Evolutionary conservation across 2,329 filamentous ascomycete species (phyloP).

Genomic region (Colletotrichum cuscutae): DNA sequence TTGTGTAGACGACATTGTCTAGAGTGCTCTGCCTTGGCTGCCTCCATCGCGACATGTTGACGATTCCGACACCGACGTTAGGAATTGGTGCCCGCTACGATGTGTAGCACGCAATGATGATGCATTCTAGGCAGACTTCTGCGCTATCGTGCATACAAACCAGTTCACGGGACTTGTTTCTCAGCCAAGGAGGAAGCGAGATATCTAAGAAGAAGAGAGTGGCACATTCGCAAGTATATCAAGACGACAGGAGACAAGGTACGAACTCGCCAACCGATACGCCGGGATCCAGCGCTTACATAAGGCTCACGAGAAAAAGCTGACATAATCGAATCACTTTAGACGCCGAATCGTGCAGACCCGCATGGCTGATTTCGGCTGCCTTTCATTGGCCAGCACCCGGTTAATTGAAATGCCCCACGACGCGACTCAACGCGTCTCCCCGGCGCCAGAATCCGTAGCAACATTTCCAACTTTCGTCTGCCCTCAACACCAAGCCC

Average conservation of each 20-base stretch:
- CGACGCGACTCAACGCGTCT: conserved; percentile 31
- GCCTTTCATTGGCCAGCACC: conserved; percentile 6
- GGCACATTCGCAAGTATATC: too few species aligned
- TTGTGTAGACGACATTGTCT: neutral
- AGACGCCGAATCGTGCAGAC: neutral
- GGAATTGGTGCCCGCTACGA: neutral
- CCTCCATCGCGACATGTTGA: neutral
- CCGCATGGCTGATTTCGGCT: neutral
- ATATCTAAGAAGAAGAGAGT: too few species aligned
- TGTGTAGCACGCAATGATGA: neutral
- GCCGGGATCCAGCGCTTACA: neutral
- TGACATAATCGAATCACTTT: neutral
- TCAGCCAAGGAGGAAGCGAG: neutral
- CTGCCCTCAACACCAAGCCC: conserved; percentile 9
- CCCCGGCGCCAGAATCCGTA: neutral
- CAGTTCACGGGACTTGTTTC: neutral
- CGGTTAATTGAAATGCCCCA: conserved; percentile 21
- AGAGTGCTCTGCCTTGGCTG: neutral
- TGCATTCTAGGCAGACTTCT: neutral
- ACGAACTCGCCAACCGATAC: too few species aligned
- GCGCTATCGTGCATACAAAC: neutral
- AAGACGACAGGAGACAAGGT: too few species aligned
- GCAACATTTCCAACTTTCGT: conserved; percentile 6
- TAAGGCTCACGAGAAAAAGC: neutral
- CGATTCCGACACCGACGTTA: neutral